Base-by-base conservation (phyloP, 2,329 filamentous ascomycete genomes). In the Fusarium miscanthi region DNA sequence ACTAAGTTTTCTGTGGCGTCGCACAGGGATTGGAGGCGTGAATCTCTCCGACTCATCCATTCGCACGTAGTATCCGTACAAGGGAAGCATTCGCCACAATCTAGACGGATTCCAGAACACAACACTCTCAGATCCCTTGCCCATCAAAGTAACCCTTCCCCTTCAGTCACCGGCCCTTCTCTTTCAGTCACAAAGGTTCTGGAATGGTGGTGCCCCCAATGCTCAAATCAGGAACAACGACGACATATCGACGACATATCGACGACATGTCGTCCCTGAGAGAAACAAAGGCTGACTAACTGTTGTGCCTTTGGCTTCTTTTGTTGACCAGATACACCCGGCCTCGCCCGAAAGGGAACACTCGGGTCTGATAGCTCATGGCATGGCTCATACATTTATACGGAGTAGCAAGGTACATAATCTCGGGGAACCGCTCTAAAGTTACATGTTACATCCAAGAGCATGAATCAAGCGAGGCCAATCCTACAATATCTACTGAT, bases 81-180 rank as follows among this genome's bases (percentile, higher is more conserved):
- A 37, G 51, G 70, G 59, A 69, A 53, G 67, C 68, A 74, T 57
- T 74, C 68, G 71, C 71, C 71, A 74, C 71, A 72, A 56, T 72
- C 59, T 70, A 63, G 70, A 73, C 48, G 43, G 63, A 68, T 73
- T 73, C 70, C 70, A 73, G 70, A 73, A 72, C 65, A 59, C 66
- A 70, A 65, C 62, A 73, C 58, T 40, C 21, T 38, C 67, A 56
- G 56, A 59, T 66, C 70, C 60, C 59, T 66, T 70, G 46, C 59
- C 54, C 45, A 46, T 66, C 43, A 57, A 41, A 45, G 57, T 38
- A 63, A 53, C 59, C 58, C 58, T 63, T 59, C 33, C 59, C 52
- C 58, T 58, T 59, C 38, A 68, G 52, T 54, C 57, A 53, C 49
- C 52, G 33, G 56, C 63, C 63, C 63, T 68, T 67, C 41, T 68